Conservation (phyloP, 2,329 filamentous ascomycete genomes). For the Fonsecaea pugnacius region DNA sequence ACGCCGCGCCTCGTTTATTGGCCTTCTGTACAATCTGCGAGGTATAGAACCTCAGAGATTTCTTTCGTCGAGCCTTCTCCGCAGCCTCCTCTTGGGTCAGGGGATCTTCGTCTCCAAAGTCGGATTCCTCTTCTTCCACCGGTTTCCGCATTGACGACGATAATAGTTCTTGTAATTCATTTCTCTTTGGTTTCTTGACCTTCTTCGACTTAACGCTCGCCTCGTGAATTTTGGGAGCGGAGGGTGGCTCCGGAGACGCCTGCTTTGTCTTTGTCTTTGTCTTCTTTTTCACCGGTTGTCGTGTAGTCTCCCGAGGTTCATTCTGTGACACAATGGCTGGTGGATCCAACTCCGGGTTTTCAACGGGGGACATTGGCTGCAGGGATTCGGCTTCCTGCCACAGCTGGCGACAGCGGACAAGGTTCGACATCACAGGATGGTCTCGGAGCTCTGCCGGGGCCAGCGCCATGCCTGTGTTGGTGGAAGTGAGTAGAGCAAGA, state of each 20-base stretch:
- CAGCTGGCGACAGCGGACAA: constrained; percentile 77
- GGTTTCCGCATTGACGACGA: constrained; percentile 40
- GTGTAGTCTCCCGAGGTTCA: constrained; percentile 44
- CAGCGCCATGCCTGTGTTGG: constrained; percentile 66
- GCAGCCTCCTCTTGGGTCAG: constrained; percentile 78
- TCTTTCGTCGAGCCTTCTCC: constrained; percentile 87
- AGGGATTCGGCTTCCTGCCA: constrained; percentile 77
- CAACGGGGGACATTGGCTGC: constrained; percentile 48
- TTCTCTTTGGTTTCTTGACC: constrained; percentile 62
- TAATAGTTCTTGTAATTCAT: constrained; percentile 51
- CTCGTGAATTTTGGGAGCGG: constrained; percentile 2
- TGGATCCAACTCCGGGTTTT: constrained; percentile 37
- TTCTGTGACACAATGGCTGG: constrained; percentile 34
- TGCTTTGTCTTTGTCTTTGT: constrained; percentile 52
- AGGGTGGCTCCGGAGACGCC: not conserved
- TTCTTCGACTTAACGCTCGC: constrained; percentile 56
- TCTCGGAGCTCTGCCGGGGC: constrained; percentile 80
- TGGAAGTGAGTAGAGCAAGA: constrained; percentile 85
- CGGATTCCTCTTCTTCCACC: constrained; percentile 68
- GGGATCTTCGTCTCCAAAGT: constrained; percentile 87
- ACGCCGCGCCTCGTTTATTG: constrained; percentile 71
- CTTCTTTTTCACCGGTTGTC: constrained; percentile 42
- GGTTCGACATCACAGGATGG: constrained; percentile 85
- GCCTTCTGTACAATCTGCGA: constrained; percentile 95
- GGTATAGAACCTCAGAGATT: constrained; percentile 94